Evolutionary conservation across 75 land plant species (phyloP), one percentile per base, ranked within the genome.

Genomic region (Pseudotsuga menziesii): DNA sequence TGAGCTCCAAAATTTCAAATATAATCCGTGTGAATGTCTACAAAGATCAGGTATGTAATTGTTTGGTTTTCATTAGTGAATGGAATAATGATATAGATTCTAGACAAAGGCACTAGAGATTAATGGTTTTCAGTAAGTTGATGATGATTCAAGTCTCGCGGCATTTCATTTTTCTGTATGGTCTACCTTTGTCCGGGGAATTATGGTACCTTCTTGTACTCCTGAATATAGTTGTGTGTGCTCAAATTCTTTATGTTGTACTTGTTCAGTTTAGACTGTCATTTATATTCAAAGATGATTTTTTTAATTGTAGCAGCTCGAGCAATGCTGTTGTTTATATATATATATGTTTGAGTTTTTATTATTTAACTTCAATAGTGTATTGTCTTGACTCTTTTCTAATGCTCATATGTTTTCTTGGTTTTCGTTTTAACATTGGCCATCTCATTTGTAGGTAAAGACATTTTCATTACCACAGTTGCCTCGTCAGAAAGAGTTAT

Each of bases 401-500:
- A n/a, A 32, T 32, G 17, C 1, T 55, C 35, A 55, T 52, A 55
- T 69, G 56, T 48, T 60, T 60, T 32, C 4, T 70, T 61, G 60
- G 16, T 13, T 20, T 52, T 73, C 41, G 5, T 35, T 66, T 78
- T 80, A 58, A 26, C 16, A n/a, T 32, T 76, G 61, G 66, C 13
- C 19, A 19, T 64, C 69, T 64, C 72, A 20, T 69, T 69, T 69
- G 57, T 76, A 96, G 99, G 91, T 94, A 35, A 92, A 89, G 67
- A 76, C 80, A 62, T 79, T 89, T 66, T 83, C 84, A 29, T 79
- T 93, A 72, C 98, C 99, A 58, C 55, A 39, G 27, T 88, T 97
- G 81, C 99, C 99, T 76, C 88, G 86, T 17, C 87, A 81, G 27
- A 86, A 79, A 77, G 92, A 94, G 78, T 91, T 97, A 63, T 58